Conservation (phyloP, 805 yeast genomes). For the Yarrowia alimentaria region DNA sequence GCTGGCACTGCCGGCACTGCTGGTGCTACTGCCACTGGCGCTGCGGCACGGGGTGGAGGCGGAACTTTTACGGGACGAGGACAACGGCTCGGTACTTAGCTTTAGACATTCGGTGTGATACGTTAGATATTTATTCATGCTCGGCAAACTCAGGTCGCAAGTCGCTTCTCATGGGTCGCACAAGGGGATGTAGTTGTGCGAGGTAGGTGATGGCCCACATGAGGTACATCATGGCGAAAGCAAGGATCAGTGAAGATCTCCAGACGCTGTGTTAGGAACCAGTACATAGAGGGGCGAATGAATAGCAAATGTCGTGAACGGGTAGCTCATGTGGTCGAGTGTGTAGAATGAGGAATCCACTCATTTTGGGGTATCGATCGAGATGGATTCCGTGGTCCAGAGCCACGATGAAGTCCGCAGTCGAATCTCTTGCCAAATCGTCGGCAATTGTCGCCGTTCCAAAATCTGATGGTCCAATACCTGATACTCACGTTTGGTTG, state of each 20-base stretch:
- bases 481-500: slow-evolving; percentile 55
- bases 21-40: slow-evolving; percentile 9
- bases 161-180: slow-evolving; percentile 85
- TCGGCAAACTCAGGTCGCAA: slow-evolving; percentile 74
- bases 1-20: background rate
- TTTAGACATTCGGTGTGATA: slow-evolving; percentile 11
- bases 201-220: slow-evolving; percentile 94
- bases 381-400: too few relatives aligned
- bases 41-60: background rate
- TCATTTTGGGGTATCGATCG: too few relatives aligned
- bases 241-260: slow-evolving; percentile 68
- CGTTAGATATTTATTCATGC: slow-evolving; percentile 24
- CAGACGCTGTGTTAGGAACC: slow-evolving; percentile 43
- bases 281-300: too few relatives aligned
- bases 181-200: slow-evolving; percentile 82
- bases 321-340: background rate
- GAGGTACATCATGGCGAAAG: slow-evolving; percentile 72
- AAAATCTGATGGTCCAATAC: too few relatives aligned
- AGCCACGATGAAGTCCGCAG: too few relatives aligned
- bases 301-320: background rate
- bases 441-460: too few relatives aligned
- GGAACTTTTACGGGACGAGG: slow-evolving; percentile 34
- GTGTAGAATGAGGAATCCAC: too few relatives aligned
- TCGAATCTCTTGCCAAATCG: too few relatives aligned
- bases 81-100: slow-evolving; percentile 34